Percentiles rank a stretch among this genome's conserved stretches.
phyloP scores from a whole-genome alignment of 176 grass and related monocot genomes.

The Oryza coarctata region DNA sequence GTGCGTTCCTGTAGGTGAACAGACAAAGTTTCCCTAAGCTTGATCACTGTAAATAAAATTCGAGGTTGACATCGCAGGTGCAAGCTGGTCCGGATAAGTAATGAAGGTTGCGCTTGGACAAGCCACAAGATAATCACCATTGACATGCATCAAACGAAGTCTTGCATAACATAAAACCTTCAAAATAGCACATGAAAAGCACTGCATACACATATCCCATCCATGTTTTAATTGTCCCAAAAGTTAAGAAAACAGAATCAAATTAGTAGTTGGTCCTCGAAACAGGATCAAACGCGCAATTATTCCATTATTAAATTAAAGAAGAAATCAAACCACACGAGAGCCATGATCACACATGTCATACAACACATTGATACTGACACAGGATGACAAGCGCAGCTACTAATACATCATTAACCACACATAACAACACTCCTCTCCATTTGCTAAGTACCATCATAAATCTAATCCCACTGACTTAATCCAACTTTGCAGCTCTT shows the following conservation, averaged over 20 bases:
- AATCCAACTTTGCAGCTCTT: background rate
- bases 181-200: background rate
- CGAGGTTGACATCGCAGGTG: no score
- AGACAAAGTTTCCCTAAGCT: no score
- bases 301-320: background rate
- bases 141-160: background rate
- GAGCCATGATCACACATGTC: background rate
- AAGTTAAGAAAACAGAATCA: no score
- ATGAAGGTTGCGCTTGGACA: no score
- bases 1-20: no score
- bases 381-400: background rate
- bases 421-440: background rate
- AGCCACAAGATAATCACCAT: background rate
- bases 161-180: background rate
- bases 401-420: background rate
- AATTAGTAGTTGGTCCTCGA: no score
- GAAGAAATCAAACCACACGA: background rate
- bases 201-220: background rate
- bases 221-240: no score
- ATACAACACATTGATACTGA: background rate
- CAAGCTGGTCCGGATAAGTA: no score
- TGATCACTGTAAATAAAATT: no score
- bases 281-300: no score
- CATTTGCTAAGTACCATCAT: background rate
- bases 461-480: background rate